A percentile compares a stretch with the other conserved stretches of the same genome.
Evolutionary conservation across 352 stramenopile species (phyloP).

Genomic region (Pythium sp.): DNA sequence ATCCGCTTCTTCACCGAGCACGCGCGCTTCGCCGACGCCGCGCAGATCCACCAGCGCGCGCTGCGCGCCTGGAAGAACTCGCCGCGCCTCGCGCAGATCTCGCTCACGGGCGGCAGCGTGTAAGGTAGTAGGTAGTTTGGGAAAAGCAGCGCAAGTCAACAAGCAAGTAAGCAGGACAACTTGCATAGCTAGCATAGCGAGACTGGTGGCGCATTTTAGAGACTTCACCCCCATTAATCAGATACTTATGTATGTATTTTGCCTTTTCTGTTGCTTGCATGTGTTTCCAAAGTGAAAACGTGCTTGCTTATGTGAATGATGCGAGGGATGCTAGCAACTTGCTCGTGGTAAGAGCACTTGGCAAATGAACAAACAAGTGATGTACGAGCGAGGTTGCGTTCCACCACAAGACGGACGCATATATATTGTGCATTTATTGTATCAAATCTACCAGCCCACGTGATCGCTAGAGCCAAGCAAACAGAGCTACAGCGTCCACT

Average conservation of each 20-base stretch:
- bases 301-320: neutral
- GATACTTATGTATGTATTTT: conserved; percentile 2
- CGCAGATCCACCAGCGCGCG: conserved; percentile 65
- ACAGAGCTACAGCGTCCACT: neutral
- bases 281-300: neutral
- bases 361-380: neutral
- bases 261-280: neutral
- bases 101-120: conserved; percentile 23
- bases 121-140: conserved; percentile 8
- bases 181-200: neutral
- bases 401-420: conserved; percentile 1
- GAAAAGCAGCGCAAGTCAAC: neutral
- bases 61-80: conserved; percentile 67
- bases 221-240: neutral
- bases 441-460: conserved; percentile 5
- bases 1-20: conserved; percentile 53
- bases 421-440: conserved; percentile 18
- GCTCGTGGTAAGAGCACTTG: neutral
- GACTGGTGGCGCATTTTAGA: neutral
- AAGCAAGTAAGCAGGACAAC: neutral
- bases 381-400: conserved; percentile 3
- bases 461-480: neutral
- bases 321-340: neutral
- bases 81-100: conserved; percentile 46
- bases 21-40: conserved; percentile 49